phyloP scores from a whole-genome alignment of 2,329 filamentous ascomycete genomes.

The Harringtonia aguacate region DNA sequence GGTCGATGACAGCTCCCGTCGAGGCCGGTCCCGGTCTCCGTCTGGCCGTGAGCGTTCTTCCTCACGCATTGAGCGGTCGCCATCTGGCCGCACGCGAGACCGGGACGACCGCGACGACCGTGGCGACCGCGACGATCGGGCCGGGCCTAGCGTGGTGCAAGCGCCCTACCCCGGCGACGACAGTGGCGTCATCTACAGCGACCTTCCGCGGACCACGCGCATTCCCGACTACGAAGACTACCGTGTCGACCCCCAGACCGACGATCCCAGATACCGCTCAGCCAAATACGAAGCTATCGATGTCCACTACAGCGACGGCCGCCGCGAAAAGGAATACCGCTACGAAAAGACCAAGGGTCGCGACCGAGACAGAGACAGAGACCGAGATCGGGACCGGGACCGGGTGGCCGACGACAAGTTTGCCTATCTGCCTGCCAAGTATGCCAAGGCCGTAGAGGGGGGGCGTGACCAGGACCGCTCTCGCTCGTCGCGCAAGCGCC shows the following conservation, averaged over 20 bases:
- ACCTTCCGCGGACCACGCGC: conserved; percentile 20
- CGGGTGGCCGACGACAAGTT: conserved; percentile 24
- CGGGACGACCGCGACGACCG: conserved; percentile 24
- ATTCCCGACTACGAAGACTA: conserved; percentile 19
- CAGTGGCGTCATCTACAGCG: conserved; percentile 17
- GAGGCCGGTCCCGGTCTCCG: conserved; percentile 36
- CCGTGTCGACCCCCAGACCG: too few species aligned
- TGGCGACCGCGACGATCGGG: conserved; percentile 11
- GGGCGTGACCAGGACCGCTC: conserved; percentile 15
- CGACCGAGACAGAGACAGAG: conserved; percentile 16
- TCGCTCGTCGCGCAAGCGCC: neutral
- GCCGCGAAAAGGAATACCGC: conserved; percentile 16
- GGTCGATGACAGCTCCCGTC: conserved; percentile 32
- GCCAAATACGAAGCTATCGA: conserved; percentile 24
- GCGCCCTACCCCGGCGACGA: conserved; percentile 32
- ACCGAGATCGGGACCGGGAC: conserved; percentile 16
- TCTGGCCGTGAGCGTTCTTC: conserved; percentile 23
- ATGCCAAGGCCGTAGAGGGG: conserved; percentile 23
- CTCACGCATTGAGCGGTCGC: conserved; percentile 8
- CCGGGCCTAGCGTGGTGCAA: conserved; percentile 21
- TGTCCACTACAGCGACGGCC: conserved; percentile 14
- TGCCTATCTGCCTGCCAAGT: conserved; percentile 37
- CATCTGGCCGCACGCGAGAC: conserved; percentile 12
- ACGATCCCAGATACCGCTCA: conserved; percentile 23
- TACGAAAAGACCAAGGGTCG: conserved; percentile 17